These are phyloP conservation scores for Oenanthe javanica DNA, from an alignment of 140 eudicot genomes.

Conservation along the genomic window DNA sequence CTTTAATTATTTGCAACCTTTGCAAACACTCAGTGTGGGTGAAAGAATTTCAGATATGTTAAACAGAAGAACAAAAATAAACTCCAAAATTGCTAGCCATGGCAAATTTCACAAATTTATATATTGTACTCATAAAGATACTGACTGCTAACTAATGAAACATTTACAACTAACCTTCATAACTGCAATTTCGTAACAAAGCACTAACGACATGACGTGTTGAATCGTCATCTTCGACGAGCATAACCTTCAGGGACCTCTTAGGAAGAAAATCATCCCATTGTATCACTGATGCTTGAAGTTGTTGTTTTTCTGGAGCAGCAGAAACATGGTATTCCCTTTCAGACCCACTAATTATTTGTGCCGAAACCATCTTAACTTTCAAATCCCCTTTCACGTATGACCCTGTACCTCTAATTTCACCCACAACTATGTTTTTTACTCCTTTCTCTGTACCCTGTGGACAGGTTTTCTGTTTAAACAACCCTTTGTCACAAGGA, in stretches of 20 bases:
- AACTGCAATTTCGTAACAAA: conserved; percentile 24
- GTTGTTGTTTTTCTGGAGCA: conserved; percentile 9
- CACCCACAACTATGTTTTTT: not conserved
- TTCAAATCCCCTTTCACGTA: not conserved
- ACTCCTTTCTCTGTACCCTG: not conserved
- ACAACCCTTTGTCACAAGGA: not conserved
- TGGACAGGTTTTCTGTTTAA: not conserved
- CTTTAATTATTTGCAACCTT: not conserved
- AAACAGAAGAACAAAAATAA: not conserved
- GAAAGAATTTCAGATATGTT: not conserved
- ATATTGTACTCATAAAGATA: not conserved
- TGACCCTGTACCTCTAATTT: conserved; percentile 1
- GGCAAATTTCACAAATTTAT: not conserved
- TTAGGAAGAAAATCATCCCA: conserved; percentile 26
- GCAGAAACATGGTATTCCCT: not conserved
- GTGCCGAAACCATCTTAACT: not conserved
- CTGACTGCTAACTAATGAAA: not conserved
- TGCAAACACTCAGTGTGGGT: not conserved
- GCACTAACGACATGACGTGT: conserved; percentile 28
- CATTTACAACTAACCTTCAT: conserved; percentile 16
- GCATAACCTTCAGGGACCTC: conserved; percentile 15
- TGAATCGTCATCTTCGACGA: conserved; percentile 25
- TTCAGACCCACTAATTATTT: not conserved
- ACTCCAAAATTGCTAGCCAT: not conserved
- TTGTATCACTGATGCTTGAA: conserved; percentile 12